A percentile compares a stretch with the other conserved stretches of the same genome.
Conservation (phyloP, 306 rosid genomes). For the Gastrolobium villosum region DNA sequence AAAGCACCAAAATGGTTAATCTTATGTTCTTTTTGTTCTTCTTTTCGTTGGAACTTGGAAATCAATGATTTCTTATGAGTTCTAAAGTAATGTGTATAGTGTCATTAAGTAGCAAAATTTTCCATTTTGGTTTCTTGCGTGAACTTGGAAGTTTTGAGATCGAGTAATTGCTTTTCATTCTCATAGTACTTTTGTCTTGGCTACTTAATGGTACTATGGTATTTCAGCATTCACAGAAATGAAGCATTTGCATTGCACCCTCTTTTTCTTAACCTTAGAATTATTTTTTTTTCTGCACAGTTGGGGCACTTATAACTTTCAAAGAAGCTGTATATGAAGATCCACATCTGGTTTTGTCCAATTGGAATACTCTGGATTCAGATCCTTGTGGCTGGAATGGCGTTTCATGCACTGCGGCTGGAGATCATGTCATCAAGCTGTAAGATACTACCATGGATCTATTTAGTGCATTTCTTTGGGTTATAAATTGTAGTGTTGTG, state of each 20-base stretch:
- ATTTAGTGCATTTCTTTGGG: slow-evolving; percentile 30
- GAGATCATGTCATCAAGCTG: slow-evolving; percentile 87
- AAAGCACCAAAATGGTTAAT: slow-evolving; percentile 43
- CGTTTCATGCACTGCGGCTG: slow-evolving; percentile 64
- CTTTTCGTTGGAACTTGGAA: background rate
- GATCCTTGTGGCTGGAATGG: slow-evolving; percentile 97
- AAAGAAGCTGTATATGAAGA: slow-evolving; percentile 89
- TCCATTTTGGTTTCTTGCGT: slow-evolving; percentile 32
- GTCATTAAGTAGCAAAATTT: slow-evolving; percentile 24
- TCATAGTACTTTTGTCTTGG: slow-evolving; percentile 36
- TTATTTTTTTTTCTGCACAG: slow-evolving; percentile 56
- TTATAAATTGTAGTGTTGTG: slow-evolving; percentile 14
- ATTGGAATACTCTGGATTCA: slow-evolving; percentile 80
- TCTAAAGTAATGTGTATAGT: background rate
- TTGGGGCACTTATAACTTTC: slow-evolving; percentile 70
- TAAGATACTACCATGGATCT: slow-evolving; percentile 56
- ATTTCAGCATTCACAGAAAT: slow-evolving; percentile 11
- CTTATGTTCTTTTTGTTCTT: background rate
- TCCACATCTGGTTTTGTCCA: slow-evolving; percentile 73
- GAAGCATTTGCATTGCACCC: slow-evolving; percentile 35
- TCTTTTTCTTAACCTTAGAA: slow-evolving; percentile 41
- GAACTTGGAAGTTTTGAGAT: slow-evolving; percentile 45
- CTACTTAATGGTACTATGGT: slow-evolving; percentile 33
- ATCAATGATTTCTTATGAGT: slow-evolving; percentile 5
- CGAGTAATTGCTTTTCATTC: slow-evolving; percentile 38